Base-by-base conservation (phyloP, 1,284 basidiomycete genomes). In the Cutaneotrichosporon spelunceum region DNA sequence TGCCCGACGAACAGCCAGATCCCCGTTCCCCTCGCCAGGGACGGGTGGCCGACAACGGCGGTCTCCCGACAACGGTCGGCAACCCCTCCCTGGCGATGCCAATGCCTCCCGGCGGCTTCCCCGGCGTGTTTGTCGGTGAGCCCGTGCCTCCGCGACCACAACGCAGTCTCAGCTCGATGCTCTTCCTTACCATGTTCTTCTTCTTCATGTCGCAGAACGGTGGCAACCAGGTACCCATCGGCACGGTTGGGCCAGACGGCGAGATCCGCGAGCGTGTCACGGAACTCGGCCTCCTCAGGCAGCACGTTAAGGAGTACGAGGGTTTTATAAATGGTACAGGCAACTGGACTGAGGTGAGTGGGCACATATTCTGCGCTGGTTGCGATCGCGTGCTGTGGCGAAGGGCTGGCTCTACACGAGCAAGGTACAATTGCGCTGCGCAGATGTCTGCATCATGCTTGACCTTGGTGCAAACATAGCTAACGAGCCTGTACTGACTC, bases 201-300 rank as follows among this genome's bases (percentile, higher is more conserved):
- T 78, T 78, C 70, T 76, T 78, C 72, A 78, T 78, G 68, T 73
- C 77, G 64, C 52, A 53, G 52, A 77, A 76, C 14, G 73, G 75
- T 1, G 65, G 64, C 1, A 77, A 76, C 55, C 62, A 68, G 34
- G 61, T 66, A 11, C 66, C 66, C 13, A 57, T 61, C 9, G 56
- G 52, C 14, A 65, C 74, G 10, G 61, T 67, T 21, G 74, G 72
- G 10, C 69, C 70, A 1, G 73, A 78, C 57, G 76, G 74, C 21
- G 65, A 76, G 65, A 49, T 76, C 27, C 56, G 59, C 26, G 62
- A 54, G 13, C 60, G 71, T 23, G 54, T 71, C 47, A 74, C 71
- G 0, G 73, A 76, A 62, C 63, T 76, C 52, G 70, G 73, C 39
- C 49, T 72, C 36, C 64, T 70, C 2, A 60, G 68, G 23, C 36